Percentiles rank a stretch among this genome's conserved stretches.
These are phyloP conservation scores for Rhinocladiella similis DNA, from an alignment of 2,329 filamentous ascomycete species.

Conservation along the genomic window DNA sequence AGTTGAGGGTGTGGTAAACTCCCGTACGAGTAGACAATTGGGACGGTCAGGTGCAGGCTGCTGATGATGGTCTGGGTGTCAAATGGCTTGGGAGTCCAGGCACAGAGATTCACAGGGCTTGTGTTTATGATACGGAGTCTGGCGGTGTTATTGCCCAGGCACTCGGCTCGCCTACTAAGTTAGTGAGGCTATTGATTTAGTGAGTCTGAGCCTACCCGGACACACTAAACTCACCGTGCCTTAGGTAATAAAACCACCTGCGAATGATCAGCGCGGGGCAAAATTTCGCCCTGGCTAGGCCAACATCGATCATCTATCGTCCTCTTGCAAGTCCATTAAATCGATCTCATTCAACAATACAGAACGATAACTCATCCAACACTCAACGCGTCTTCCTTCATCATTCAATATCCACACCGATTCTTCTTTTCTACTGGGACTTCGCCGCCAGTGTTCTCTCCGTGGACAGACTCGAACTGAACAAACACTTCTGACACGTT, in stretches of 20 bases:
- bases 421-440: too few relatives aligned
- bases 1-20: too few relatives aligned
- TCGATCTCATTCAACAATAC: neutral
- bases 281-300: neutral
- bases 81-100: neutral
- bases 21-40: neutral
- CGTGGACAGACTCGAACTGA: neutral
- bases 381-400: neutral
- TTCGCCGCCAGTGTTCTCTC: neutral
- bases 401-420: too few relatives aligned
- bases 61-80: neutral
- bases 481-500: neutral
- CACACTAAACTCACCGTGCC: too few relatives aligned
- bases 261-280: neutral
- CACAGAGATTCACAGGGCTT: neutral
- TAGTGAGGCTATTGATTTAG: neutral
- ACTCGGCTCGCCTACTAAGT: neutral
- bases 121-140: too few relatives aligned
- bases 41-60: neutral
- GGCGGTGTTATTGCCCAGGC: neutral
- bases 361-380: neutral
- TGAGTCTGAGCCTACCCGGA: too few relatives aligned
- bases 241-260: too few relatives aligned
- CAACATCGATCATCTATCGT: neutral
- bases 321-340: neutral